These are phyloP conservation scores for Exserohilum turcica DNA, from an alignment of 2,329 filamentous ascomycete species.

Conservation along the genomic window DNA sequence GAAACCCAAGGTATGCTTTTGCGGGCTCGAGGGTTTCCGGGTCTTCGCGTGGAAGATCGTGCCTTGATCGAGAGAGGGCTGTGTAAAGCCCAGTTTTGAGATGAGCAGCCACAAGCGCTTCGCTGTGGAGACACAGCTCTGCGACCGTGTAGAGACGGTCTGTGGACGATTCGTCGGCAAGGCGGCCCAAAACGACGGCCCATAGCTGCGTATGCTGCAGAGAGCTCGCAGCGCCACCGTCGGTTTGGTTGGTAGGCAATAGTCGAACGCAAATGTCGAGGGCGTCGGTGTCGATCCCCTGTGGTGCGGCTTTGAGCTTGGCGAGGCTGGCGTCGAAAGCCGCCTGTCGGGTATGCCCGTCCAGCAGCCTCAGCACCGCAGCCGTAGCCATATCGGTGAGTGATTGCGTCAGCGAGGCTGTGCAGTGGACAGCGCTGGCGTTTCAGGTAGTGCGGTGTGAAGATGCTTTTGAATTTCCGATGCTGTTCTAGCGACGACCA, in stretches of 20 bases:
- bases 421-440: not conserved
- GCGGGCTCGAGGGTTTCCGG: not conserved
- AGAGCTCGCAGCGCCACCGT: not conserved
- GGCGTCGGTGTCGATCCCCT: slow-evolving; percentile 26
- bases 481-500: not conserved
- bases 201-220: slow-evolving; percentile 16
- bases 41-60: not conserved
- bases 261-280: slow-evolving; percentile 30
- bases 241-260: slow-evolving; percentile 12
- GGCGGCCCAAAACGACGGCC: slow-evolving; percentile 24
- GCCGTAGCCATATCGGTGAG: slow-evolving; percentile 21
- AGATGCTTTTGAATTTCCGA: not conserved
- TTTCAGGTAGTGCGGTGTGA: not conserved
- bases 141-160: slow-evolving; percentile 32
- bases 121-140: slow-evolving; percentile 29
- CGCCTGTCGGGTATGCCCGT: slow-evolving; percentile 22
- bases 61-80: slow-evolving; percentile 3
- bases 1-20: slow-evolving; percentile 30
- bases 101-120: slow-evolving; percentile 16
- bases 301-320: slow-evolving; percentile 20
- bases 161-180: slow-evolving; percentile 19
- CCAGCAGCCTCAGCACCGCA: slow-evolving; percentile 29
- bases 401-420: not conserved
- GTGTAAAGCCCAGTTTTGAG: slow-evolving; percentile 18
- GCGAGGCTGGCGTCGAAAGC: slow-evolving; percentile 32